Evolutionary conservation across 176 grass and related monocot species (phyloP).

Genomic region (Echinochloa phyllopogon): DNA sequence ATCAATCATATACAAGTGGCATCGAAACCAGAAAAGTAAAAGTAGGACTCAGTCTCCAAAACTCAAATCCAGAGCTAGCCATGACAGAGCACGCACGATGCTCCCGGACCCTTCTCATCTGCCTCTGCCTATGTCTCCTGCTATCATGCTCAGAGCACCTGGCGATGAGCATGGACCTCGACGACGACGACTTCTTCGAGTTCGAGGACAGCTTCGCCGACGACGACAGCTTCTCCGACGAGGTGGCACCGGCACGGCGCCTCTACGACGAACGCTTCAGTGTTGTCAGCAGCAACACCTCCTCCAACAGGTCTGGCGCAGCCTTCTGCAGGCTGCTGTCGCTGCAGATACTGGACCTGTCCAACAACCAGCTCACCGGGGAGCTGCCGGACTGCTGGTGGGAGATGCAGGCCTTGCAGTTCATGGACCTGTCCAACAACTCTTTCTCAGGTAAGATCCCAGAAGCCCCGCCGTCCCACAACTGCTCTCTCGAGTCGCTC

Average conservation of each 20-base stretch:
- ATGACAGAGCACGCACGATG: constrained; percentile 28
- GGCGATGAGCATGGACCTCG: constrained; percentile 37
- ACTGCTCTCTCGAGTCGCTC: constrained; percentile 59
- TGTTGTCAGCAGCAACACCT: constrained; percentile 42
- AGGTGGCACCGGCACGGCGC: constrained; percentile 7
- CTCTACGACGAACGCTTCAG: constrained; percentile 13
- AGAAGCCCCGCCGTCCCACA: neutral
- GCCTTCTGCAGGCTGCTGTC: constrained; percentile 60
- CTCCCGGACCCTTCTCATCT: neutral
- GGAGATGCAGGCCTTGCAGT: constrained; percentile 45
- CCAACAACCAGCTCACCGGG: constrained; percentile 68
- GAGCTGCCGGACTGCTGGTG: constrained; percentile 66
- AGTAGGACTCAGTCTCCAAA: neutral
- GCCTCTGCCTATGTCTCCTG: constrained; percentile 23
- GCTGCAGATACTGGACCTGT: constrained; percentile 67
- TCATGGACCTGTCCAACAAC: constrained; percentile 72
- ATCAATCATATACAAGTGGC: neutral
- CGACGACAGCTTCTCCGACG: neutral
- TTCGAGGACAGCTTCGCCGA: neutral
- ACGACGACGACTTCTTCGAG: neutral
- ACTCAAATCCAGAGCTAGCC: constrained; percentile 3
- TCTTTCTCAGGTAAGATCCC: constrained; percentile 62
- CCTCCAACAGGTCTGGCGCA: constrained; percentile 39
- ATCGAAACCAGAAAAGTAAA: neutral
- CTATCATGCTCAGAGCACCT: constrained; percentile 4